Base-by-base conservation (phyloP, 129 eudicot genomes). In the Smallanthus sonchifolius region DNA sequence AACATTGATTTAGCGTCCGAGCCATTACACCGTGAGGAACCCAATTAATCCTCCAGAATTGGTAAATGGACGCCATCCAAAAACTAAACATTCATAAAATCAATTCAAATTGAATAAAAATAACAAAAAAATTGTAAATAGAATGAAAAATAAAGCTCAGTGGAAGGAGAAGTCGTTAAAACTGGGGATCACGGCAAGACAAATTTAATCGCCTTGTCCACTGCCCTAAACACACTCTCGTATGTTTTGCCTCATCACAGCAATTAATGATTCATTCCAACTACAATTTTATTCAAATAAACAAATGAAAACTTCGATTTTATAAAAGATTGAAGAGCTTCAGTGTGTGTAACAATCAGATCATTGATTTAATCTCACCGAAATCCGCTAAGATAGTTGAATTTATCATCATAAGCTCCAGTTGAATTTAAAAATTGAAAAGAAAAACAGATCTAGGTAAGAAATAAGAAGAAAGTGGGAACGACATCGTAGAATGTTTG, bases 261-360 rank as follows among this genome's bases (percentile, higher is more conserved):
- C 86, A 68, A 51, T 73, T 35, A 2, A 7, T 2, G 20, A 52
- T 52, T 1, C 32, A 3, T 24, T 24, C 30, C 30, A 24, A 24
- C 1, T 24, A 24, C 30, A 24, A 17, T 11, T 16, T 0, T 4
- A 5, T 54, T 6, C 5, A 43, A 30, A 4, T 0, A 10, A 59
- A n/a, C 0, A 9, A 1, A n/a, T 0, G 48, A 43, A 8, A 43
- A 43, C 2, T 8, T 7, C 3, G 10, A 47, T 0, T 35, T 35
- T n/a, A 19, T 6, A 14, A 15, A 10, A 3, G 1, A 4, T 3
- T 0, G 0, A 54, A 24, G 75, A 75, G 88, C 88, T 70, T 88
- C 90, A 88, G 94, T 85, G 94, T 88, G 94, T 88, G 94, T 88
- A 88, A 88, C 90, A 85, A 80, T 78, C 79, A 88, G 88, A 85